Percentiles rank a stretch among this genome's conserved stretches.
These are phyloP conservation scores for Trichoderma virens DNA, from an alignment of 495 filamentous ascomycete species.

Conservation along the genomic window DNA sequence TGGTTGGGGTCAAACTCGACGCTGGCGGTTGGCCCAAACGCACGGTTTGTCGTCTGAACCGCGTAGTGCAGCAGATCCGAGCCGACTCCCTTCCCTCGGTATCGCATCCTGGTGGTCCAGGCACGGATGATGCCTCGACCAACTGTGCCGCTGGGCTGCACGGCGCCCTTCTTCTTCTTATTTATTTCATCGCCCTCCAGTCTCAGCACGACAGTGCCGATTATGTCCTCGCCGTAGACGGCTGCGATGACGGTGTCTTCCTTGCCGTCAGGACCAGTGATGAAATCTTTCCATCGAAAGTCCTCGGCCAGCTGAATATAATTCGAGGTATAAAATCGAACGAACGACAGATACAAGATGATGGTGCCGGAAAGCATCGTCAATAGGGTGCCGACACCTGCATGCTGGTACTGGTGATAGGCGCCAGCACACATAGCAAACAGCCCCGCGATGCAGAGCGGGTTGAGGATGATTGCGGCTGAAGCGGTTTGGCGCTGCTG, in stretches of 20 bases:
- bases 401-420: conserved; percentile 28
- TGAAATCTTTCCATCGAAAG: conserved; percentile 29
- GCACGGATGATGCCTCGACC: conserved; percentile 55
- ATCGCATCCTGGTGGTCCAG: conserved; percentile 64
- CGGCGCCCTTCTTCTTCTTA: conserved; percentile 18
- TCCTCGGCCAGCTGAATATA: conserved; percentile 34
- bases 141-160: conserved; percentile 24
- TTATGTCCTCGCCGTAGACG: conserved; percentile 49
- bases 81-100: conserved; percentile 62
- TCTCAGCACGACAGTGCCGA: conserved; percentile 46
- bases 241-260: conserved; percentile 36
- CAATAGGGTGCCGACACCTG: conserved; percentile 23
- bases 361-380: conserved; percentile 26
- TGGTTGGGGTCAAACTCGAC: conserved; percentile 60
- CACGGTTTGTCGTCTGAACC: conserved; percentile 47
- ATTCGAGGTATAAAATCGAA: conserved; percentile 32
- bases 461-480: conserved; percentile 31
- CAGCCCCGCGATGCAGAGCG: conserved; percentile 27
- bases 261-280: conserved; percentile 33
- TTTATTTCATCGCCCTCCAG: conserved; percentile 8
- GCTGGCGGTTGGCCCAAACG: conserved; percentile 46
- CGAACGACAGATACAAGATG: conserved; percentile 32
- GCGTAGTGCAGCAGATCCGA: conserved; percentile 58
- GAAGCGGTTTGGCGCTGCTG: conserved; percentile 39
- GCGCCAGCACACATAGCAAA: conserved; percentile 20